These are phyloP conservation scores for Populus nigra DNA, from an alignment of 345 rosid genomes.

Conservation along the genomic window DNA sequence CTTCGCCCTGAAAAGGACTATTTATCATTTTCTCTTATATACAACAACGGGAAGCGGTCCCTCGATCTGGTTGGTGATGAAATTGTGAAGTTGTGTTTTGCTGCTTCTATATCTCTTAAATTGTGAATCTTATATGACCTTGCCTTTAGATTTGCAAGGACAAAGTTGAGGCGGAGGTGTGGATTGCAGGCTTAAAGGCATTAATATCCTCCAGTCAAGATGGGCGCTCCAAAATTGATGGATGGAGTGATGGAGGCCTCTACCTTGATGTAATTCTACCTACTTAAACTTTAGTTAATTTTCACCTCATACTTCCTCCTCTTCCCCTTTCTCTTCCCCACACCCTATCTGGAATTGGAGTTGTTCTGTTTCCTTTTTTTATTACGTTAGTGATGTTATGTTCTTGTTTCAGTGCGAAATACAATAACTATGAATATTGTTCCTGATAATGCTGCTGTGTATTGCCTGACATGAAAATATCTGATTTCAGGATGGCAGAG, in stretches of 20 bases:
- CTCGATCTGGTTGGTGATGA: slow-evolving; percentile 85
- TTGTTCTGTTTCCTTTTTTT: background rate
- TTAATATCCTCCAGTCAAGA: slow-evolving; percentile 70
- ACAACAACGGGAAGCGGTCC: slow-evolving; percentile 76
- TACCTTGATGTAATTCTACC: slow-evolving; percentile 64
- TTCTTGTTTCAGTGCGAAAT: background rate
- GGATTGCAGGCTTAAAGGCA: slow-evolving; percentile 83
- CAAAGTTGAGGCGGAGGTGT: slow-evolving; percentile 91
- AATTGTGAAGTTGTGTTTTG: slow-evolving; percentile 9
- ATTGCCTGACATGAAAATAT: slow-evolving; percentile 9
- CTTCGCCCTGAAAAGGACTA: slow-evolving; percentile 83
- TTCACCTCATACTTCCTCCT: background rate
- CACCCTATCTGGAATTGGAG: background rate
- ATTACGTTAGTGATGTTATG: background rate
- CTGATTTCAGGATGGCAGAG: slow-evolving; percentile 76
- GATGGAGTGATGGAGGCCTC: slow-evolving; percentile 87
- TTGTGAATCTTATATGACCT: slow-evolving; percentile 14
- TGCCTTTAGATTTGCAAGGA: slow-evolving; percentile 77
- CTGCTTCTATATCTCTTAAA: slow-evolving; percentile 8
- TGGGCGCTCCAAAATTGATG: slow-evolving; percentile 93
- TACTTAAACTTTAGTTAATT: slow-evolving; percentile 1
- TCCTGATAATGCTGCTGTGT: background rate
- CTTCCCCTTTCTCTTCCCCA: background rate
- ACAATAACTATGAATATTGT: background rate
- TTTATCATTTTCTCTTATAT: slow-evolving; percentile 83